phyloP scores from a whole-genome alignment of 1,284 basidiomycete species.

The Ceratobasidium sp. region DNA sequence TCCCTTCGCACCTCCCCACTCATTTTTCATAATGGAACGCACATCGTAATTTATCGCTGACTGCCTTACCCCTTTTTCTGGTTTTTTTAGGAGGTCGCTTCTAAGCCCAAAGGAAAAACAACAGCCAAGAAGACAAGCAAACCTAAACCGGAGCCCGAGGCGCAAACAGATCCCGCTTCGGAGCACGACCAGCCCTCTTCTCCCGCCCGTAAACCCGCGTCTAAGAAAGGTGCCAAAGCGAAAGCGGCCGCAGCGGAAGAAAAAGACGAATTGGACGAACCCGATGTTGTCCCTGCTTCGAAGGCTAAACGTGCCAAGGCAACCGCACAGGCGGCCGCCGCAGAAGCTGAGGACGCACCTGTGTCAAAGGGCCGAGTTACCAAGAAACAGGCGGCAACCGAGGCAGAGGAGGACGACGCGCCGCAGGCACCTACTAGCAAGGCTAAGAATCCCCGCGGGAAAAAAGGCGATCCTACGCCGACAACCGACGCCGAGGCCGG shows the following conservation, averaged over 20 bases:
- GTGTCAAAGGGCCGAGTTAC: neutral
- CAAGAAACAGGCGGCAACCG: neutral
- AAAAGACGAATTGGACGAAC: conserved; percentile 28
- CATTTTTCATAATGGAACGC: neutral
- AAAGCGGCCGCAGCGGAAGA: neutral
- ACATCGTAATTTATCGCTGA: neutral
- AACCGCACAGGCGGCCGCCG: conserved; percentile 32
- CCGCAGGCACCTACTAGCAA: conserved; percentile 3
- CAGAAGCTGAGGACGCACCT: conserved; percentile 11
- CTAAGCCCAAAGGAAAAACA: conserved; percentile 16
- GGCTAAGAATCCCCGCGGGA: neutral
- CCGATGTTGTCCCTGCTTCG: conserved; percentile 33
- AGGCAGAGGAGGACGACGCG: neutral
- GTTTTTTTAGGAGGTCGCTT: neutral
- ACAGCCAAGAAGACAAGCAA: conserved; percentile 8
- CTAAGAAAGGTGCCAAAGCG: conserved; percentile 27
- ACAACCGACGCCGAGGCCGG: neutral
- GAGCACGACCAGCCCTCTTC: neutral
- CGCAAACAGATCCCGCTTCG: neutral
- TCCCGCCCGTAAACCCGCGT: conserved; percentile 18
- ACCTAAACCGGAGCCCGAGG: neutral
- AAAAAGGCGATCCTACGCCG: neutral
- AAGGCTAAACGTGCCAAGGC: conserved; percentile 32
- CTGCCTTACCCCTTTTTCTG: neutral
- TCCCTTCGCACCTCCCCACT: neutral